A percentile compares a stretch with the other conserved stretches of the same genome.
These are phyloP conservation scores for Colletotrichum melonis DNA, from an alignment of 2,329 filamentous ascomycete species.

Conservation along the genomic window DNA sequence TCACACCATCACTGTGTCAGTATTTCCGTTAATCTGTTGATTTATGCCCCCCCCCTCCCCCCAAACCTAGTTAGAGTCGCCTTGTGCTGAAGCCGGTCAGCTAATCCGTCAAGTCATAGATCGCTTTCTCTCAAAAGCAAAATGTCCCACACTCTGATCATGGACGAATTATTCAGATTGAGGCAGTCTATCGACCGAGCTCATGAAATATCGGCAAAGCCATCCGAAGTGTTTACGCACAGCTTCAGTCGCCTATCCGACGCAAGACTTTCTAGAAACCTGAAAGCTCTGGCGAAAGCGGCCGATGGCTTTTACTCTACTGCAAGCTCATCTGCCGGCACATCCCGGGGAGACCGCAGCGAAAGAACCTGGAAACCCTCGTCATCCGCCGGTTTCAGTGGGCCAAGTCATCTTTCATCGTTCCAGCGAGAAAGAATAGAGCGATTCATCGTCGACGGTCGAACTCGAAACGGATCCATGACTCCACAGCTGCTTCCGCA, in stretches of 20 bases:
- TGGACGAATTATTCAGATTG: conserved; percentile 36
- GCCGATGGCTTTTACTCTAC: conserved; percentile 40
- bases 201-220: conserved; percentile 34
- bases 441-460: conserved; percentile 22
- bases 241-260: conserved; percentile 8
- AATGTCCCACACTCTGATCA: conserved; percentile 35
- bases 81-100: background rate
- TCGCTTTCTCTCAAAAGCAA: conserved; percentile 37
- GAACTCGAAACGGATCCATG: background rate
- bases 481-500: background rate
- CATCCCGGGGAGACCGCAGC: conserved; percentile 26
- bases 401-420: conserved; percentile 32
- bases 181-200: conserved; percentile 39
- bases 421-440: conserved; percentile 36
- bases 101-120: background rate
- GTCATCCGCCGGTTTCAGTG: conserved; percentile 19
- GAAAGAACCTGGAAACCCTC: conserved; percentile 10
- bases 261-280: conserved; percentile 34
- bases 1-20: conserved; percentile 40
- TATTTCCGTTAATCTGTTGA: background rate
- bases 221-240: conserved; percentile 24
- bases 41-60: background rate
- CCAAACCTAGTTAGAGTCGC: too few relatives aligned
- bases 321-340: conserved; percentile 39
- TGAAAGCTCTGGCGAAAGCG: conserved; percentile 39